Base-by-base conservation (phyloP, 768 basidiomycete genomes). In the Psilocybe cubensis region DNA sequence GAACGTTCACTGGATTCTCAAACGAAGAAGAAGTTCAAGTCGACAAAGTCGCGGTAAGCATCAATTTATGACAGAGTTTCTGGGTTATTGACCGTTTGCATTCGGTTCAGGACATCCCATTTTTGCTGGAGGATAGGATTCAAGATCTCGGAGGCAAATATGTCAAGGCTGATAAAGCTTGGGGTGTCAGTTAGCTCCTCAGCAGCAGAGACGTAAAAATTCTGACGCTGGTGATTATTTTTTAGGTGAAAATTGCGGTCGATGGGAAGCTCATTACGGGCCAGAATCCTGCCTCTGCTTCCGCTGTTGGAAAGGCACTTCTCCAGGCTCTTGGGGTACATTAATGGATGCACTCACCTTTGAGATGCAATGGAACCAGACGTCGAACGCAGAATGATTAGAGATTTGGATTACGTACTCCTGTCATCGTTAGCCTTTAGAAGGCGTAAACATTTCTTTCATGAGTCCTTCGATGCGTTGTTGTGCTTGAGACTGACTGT, bases 41-140 rank as follows among this genome's bases (percentile, higher is more conserved):
- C 6, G 76, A 67, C 31, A 76, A 70, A 63, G 75, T 80, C 53
- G 74, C 83, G 65, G 84, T 78, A 57, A 62, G 71, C 65, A 42
- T 14, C n/a, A 25, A 29, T 25, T 27, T 52, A 17, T n/a, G 10
- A 24, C 0, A 6, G 20, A 18, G 31, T 25, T 6, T 17, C 45
- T 44, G 24, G 50, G 20, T 24, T 40, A 57, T 40, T 49, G 14
- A 41, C 43, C n/a, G n/a, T 12, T 46, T 31, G 23, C n/a, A n/a
- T 48, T 56, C 20, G n/a, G n/a, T n/a, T 4, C 60, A 84, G 79
- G 76, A 75, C n/a, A 63, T 92, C 38, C 90, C 90, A 0, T 92
- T 92, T 81, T 74, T 84, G 9, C 75, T 91, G 28, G 91, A 94
- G 74, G 78, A 81, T 68, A 82, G 80, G 70, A 83, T 91, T 68